phyloP scores from a whole-genome alignment of 2,329 filamentous ascomycete genomes.

The Claviceps arundinis region DNA sequence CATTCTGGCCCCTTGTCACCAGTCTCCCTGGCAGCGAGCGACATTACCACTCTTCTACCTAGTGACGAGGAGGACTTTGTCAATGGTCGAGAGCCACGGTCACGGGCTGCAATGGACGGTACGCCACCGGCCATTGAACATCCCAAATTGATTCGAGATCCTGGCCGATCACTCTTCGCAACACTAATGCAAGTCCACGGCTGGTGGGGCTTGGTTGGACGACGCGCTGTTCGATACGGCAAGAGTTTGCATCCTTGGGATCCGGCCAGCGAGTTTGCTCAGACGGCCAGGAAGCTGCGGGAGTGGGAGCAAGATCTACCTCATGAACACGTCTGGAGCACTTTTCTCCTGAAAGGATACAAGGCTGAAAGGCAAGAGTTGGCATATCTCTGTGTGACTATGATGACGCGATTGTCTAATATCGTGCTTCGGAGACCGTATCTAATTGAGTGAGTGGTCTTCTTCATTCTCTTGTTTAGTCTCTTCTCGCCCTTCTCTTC shows the following conservation, averaged over 20 bases:
- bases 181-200: conserved; percentile 41
- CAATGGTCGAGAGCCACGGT: conserved; percentile 30
- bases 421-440: conserved; percentile 43
- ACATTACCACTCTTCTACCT: conserved; percentile 41
- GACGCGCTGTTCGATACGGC: conserved; percentile 32
- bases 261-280: conserved; percentile 31
- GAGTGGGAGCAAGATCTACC: conserved; percentile 38
- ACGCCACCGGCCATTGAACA: conserved; percentile 36
- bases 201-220: conserved; percentile 39
- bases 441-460: conserved; percentile 28
- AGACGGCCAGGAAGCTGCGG: conserved; percentile 27
- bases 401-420: conserved; percentile 41
- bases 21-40: conserved; percentile 34
- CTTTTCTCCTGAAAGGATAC: conserved; percentile 27
- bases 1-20: conserved; percentile 39
- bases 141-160: conserved; percentile 27
- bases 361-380: conserved; percentile 36
- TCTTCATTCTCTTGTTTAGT: neutral
- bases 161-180: conserved; percentile 38
- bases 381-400: conserved; percentile 41
- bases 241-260: conserved; percentile 34
- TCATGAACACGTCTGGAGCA: conserved; percentile 33
- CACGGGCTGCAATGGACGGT: conserved; percentile 39
- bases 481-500: no score
- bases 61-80: conserved; percentile 40